A percentile compares a stretch with the other conserved stretches of the same genome.
Evolutionary conservation across 176 grass and related monocot genomes (phyloP).

Genomic region (Luzula sylvatica): DNA sequence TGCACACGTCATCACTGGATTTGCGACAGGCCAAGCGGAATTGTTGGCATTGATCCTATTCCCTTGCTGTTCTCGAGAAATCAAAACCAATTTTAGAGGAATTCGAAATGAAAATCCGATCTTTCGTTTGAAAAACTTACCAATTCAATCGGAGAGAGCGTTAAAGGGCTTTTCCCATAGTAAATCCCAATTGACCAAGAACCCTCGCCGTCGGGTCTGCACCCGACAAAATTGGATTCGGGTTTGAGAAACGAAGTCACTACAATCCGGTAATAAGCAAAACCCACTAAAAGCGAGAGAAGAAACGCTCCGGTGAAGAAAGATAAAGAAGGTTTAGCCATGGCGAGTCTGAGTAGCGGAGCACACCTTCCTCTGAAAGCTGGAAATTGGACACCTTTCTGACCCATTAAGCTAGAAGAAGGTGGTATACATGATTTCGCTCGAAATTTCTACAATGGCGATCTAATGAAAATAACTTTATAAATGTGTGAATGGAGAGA

Average conservation of each 20-base stretch:
- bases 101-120: not conserved
- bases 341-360: slow-evolving; percentile 3
- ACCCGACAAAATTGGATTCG: slow-evolving; percentile 31
- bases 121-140: slow-evolving; percentile 17
- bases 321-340: slow-evolving; percentile 23
- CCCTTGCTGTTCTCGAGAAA: slow-evolving; percentile 41
- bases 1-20: slow-evolving; percentile 87
- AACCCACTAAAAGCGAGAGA: slow-evolving; percentile 38
- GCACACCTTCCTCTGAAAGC: not conserved
- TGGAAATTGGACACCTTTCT: slow-evolving; percentile 5
- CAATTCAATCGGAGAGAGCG: slow-evolving; percentile 85
- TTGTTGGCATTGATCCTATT: slow-evolving; percentile 60
- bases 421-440: not conserved
- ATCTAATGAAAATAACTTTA: not conserved
- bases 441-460: not conserved
- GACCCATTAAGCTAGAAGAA: slow-evolving; percentile 8
- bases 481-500: not conserved
- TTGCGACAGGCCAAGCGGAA: slow-evolving; percentile 95
- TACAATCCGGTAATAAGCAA: slow-evolving; percentile 68
- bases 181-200: slow-evolving; percentile 84
- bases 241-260: slow-evolving; percentile 63
- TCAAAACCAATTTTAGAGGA: not conserved
- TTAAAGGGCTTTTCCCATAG: slow-evolving; percentile 79
- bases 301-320: slow-evolving; percentile 29
- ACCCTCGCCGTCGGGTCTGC: slow-evolving; percentile 76